Base-by-base conservation (phyloP, 2,329 filamentous ascomycete genomes). In the Diplodia scrobiculata region DNA sequence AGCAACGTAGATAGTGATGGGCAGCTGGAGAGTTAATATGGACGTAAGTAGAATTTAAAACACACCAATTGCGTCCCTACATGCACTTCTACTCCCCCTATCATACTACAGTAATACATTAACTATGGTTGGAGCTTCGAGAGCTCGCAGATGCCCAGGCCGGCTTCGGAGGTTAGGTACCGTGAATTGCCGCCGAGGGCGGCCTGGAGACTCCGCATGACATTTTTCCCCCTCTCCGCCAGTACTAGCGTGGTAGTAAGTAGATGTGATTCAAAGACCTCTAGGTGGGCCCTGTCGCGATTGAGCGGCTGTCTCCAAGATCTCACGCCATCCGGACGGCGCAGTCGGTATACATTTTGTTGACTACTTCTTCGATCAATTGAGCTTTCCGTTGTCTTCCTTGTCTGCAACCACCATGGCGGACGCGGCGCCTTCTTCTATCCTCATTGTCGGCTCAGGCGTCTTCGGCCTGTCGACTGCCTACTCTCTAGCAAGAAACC, bases 381-480 rank as follows among this genome's bases (percentile, higher is more conserved):
- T 48, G 59, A 63, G n/a, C 25, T 14, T 17, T 51, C n/a, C 25
- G 19, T 65, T 58, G 17, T 47, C 9, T 51, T n/a, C 9, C 21
- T 21, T 21, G 21, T 21, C 21, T 21, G 10, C 41, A 10, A 59
- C 36, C 38, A 50, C 52, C 52, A 65, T 60, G 54, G 64, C 68
- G 41, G 58, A 66, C 50, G 63, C 71, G 54, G 69, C 71, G 50
- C 80, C 81, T 25, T 77, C 78, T 19, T 81, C 80, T 9, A 74
- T 83, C 64, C 73, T 84, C 32, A 82, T 84, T 66, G 72, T 84
- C 45, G 81, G 81, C 66, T 81, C 82, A 32, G 84, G 84, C 55
- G 83, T 84, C 52, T 86, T 86, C 68, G 84, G 84, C 34, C 79
- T 90, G 64, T 85, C 85, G 7, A 89, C 87, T 25, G 91, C 92